These are phyloP conservation scores for Bipolaris zeicola DNA, from an alignment of 2,329 filamentous ascomycete genomes.

Conservation along the genomic window DNA sequence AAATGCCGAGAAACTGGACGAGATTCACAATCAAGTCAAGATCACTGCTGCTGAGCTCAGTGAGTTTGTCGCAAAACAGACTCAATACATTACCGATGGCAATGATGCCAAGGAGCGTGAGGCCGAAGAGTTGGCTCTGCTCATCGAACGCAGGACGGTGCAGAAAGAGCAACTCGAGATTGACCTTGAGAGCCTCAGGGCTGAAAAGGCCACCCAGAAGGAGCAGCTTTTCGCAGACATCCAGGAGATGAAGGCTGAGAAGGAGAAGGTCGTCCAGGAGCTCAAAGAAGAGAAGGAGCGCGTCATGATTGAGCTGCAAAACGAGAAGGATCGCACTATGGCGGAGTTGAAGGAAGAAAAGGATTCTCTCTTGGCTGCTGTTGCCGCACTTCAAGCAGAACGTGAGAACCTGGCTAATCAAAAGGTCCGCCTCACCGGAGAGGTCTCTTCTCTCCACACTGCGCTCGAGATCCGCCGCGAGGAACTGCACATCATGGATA, in stretches of 20 bases:
- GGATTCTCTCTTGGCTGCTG: constrained; percentile 56
- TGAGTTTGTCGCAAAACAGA: constrained; percentile 78
- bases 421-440: constrained; percentile 79
- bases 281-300: constrained; percentile 51
- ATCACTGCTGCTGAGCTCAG: constrained; percentile 83
- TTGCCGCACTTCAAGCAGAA: constrained; percentile 67
- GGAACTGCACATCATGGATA: constrained; percentile 89
- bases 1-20: constrained; percentile 81
- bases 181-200: constrained; percentile 53
- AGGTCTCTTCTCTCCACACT: constrained; percentile 89
- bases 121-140: constrained; percentile 77
- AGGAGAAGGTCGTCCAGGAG: constrained; percentile 47
- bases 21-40: constrained; percentile 87
- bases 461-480: constrained; percentile 87
- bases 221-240: constrained; percentile 61
- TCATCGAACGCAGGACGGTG: constrained; percentile 75
- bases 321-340: constrained; percentile 44
- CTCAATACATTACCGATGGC: constrained; percentile 74
- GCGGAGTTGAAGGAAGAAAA: constrained; percentile 50
- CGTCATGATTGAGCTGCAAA: constrained; percentile 41
- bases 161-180: constrained; percentile 66
- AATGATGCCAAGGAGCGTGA: constrained; percentile 79
- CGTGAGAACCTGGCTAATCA: constrained; percentile 77
- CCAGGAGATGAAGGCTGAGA: constrained; percentile 52
- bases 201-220: constrained; percentile 65